A percentile compares a stretch with the other conserved stretches of the same genome.
Evolutionary conservation across 116 monocot genomes (phyloP).

Genomic region (Cymodocea nodosa): DNA sequence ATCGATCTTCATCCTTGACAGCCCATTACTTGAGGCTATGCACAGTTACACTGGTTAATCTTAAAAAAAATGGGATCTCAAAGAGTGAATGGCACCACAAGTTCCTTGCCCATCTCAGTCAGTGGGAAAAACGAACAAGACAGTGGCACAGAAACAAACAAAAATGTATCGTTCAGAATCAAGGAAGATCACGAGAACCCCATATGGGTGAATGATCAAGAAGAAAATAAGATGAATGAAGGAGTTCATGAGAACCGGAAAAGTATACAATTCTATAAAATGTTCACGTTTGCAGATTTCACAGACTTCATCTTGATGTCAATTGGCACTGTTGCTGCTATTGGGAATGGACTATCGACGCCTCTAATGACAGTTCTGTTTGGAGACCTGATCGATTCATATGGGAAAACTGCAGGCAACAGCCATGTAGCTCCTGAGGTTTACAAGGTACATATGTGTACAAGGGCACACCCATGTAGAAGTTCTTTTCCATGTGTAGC

Average conservation of each 20-base stretch:
- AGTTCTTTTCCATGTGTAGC: not conserved
- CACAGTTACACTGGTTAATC: not conserved
- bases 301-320: constrained; percentile 35
- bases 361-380: constrained; percentile 51
- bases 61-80: not conserved
- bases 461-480: not conserved
- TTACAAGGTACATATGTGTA: constrained; percentile 21
- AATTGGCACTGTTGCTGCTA: constrained; percentile 26
- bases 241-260: not conserved
- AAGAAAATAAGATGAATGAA: not conserved
- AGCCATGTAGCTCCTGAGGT: constrained; percentile 26
- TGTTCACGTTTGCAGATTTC: constrained; percentile 50
- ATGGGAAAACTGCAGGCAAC: constrained; percentile 19
- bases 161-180: not conserved
- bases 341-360: constrained; percentile 39
- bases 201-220: not conserved
- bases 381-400: constrained; percentile 40
- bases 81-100: not conserved
- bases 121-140: no score
- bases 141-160: not conserved
- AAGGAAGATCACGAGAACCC: not conserved
- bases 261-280: constrained; percentile 20
- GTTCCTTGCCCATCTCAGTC: no score
- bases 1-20: no score
- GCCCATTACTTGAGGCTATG: no score